phyloP scores from a whole-genome alignment of 2,329 filamentous ascomycete genomes.

The Camptophora hylomeconis region DNA sequence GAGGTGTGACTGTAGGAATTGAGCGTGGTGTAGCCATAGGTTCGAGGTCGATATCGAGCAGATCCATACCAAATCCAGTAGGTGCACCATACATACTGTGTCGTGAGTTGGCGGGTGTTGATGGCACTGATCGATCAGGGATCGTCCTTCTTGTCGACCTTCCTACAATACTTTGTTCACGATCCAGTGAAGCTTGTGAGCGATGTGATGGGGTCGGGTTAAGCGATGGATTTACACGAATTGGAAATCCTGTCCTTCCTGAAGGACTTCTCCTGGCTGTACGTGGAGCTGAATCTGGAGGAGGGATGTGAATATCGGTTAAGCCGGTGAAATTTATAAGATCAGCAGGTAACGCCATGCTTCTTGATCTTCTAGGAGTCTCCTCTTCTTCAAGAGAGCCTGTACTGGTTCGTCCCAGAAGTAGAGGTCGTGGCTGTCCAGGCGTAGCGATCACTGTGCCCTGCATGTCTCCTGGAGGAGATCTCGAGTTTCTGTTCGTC shows the following conservation, averaged over 20 bases:
- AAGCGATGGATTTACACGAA: constrained; percentile 17
- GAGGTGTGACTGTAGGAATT: constrained; percentile 76
- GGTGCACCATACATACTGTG: constrained; percentile 15
- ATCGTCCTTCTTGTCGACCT: constrained; percentile 18
- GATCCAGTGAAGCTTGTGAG: constrained; percentile 18
- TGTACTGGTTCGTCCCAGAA: constrained; percentile 20
- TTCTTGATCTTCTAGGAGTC: constrained; percentile 36
- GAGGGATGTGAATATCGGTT: constrained; percentile 40
- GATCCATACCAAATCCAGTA: constrained; percentile 20
- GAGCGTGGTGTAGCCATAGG: constrained; percentile 84
- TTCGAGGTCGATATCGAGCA: constrained; percentile 87
- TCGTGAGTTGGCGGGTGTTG: constrained; percentile 18
- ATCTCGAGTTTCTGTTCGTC: constrained; percentile 14
- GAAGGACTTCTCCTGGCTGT: constrained; percentile 24
- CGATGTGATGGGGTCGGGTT: constrained; percentile 13
- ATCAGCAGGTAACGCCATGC: constrained; percentile 52
- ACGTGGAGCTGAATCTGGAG: constrained; percentile 33
- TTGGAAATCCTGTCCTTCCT: constrained; percentile 21
- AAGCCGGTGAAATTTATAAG: constrained; percentile 84
- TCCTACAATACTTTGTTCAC: constrained; percentile 15
- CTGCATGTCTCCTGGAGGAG: too few species aligned
- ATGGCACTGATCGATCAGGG: constrained; percentile 11
- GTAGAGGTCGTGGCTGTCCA: constrained; percentile 21
- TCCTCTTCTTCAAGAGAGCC: constrained; percentile 23
- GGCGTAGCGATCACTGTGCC: constrained; percentile 34